These are phyloP conservation scores for Karstenula rhodostoma DNA, from an alignment of 2,329 filamentous ascomycete genomes.

Conservation along the genomic window DNA sequence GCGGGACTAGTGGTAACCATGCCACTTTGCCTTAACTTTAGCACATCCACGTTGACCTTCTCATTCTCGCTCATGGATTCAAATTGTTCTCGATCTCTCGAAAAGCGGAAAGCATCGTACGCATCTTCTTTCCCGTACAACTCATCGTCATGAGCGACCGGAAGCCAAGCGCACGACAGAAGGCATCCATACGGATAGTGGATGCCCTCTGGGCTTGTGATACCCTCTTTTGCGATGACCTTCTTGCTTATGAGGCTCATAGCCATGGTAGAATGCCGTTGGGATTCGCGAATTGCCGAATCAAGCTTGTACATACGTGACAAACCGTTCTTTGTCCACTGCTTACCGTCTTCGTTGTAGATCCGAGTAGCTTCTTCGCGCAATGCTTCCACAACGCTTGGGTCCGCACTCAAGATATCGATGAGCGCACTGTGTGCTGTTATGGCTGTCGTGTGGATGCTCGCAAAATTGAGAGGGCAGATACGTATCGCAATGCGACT, in stretches of 20 bases:
- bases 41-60: slow-evolving; percentile 25
- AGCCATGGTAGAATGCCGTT: slow-evolving; percentile 59
- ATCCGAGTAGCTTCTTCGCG: slow-evolving; percentile 54
- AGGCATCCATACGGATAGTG: slow-evolving; percentile 28
- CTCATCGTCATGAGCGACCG: slow-evolving; percentile 27
- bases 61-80: slow-evolving; percentile 28
- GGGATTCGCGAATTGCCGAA: slow-evolving; percentile 63
- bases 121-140: slow-evolving; percentile 24
- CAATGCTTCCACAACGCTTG: slow-evolving; percentile 39
- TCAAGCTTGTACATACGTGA: slow-evolving; percentile 57
- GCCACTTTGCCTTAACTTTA: slow-evolving; percentile 53
- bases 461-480: slow-evolving; percentile 65
- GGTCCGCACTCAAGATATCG: slow-evolving; percentile 29
- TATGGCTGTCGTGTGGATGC: slow-evolving; percentile 66
- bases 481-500: slow-evolving; percentile 60
- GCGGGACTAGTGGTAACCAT: slow-evolving; percentile 63
- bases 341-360: slow-evolving; percentile 44
- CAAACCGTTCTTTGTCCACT: slow-evolving; percentile 59
- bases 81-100: slow-evolving; percentile 29
- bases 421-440: slow-evolving; percentile 56
- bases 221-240: slow-evolving; percentile 71
- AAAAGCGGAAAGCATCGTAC: slow-evolving; percentile 39
- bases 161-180: slow-evolving; percentile 29
- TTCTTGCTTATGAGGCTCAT: slow-evolving; percentile 58
- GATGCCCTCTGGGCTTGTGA: slow-evolving; percentile 77